Evolutionary conservation across 768 basidiomycete species (phyloP).

Genomic region (Dioszegia hungarica): DNA sequence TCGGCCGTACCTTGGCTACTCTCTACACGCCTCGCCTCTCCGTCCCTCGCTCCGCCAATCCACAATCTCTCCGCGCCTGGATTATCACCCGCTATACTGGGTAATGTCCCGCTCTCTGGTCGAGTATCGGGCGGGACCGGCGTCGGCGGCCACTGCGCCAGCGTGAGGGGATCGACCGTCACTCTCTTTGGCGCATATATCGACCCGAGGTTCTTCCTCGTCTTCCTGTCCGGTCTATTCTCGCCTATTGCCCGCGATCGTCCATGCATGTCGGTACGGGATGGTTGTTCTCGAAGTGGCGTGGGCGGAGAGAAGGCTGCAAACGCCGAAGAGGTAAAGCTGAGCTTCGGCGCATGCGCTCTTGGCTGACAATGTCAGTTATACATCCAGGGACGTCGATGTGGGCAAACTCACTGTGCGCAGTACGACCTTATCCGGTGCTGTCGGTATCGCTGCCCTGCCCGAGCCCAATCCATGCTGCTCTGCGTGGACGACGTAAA

Average conservation of each 20-base stretch:
- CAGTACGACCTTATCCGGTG: conserved; percentile 10
- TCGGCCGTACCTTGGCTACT: no score
- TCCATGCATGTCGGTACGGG: background rate
- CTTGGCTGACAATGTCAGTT: background rate
- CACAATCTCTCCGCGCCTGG: no score
- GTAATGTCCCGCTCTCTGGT: background rate
- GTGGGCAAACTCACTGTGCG: conserved; percentile 3
- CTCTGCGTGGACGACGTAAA: background rate
- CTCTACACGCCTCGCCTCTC: no score
- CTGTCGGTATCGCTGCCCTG: background rate
- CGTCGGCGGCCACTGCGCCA: conserved; percentile 14
- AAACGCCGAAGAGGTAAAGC: conserved; percentile 21
- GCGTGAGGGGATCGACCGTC: conserved; percentile 5
- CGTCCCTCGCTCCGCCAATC: no score
- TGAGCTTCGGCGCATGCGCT: conserved; percentile 9
- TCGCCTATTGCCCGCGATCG: background rate
- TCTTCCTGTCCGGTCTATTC: background rate
- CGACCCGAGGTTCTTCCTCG: conserved; percentile 20
- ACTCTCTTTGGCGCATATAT: conserved; percentile 14
- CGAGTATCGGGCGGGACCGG: background rate
- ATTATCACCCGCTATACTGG: background rate
- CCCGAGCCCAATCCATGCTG: background rate
- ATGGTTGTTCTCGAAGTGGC: background rate
- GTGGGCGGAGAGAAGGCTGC: conserved; percentile 1
- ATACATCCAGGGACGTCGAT: no score